These are phyloP conservation scores for Hypoxylon sp. DNA, from an alignment of 2,329 filamentous ascomycete genomes.

Conservation along the genomic window DNA sequence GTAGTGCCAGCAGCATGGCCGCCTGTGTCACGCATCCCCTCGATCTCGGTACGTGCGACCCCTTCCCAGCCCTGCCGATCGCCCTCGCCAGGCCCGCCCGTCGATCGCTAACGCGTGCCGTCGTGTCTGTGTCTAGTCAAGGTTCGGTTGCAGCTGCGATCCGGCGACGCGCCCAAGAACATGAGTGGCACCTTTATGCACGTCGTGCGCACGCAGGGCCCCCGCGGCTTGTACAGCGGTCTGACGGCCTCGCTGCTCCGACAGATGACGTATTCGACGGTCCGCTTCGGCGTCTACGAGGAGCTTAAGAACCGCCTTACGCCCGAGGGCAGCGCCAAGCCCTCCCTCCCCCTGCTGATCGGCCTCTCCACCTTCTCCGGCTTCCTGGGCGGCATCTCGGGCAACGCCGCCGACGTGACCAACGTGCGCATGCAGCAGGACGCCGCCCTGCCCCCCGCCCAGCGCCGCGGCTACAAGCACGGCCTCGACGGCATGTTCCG, in stretches of 20 bases:
- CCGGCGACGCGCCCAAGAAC: constrained; percentile 74
- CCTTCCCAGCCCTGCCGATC: neutral
- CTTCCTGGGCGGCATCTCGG: constrained; percentile 85
- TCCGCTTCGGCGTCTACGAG: constrained; percentile 96
- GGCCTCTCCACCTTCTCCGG: constrained; percentile 85
- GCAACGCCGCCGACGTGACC: constrained; percentile 94
- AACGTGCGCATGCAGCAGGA: constrained; percentile 99
- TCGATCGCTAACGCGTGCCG: constrained; percentile 7
- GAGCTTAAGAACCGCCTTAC: constrained; percentile 80
- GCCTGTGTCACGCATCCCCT: constrained; percentile 92
- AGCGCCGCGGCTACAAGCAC: constrained; percentile 88
- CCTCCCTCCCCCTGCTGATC: constrained; percentile 79
- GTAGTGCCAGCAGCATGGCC: constrained; percentile 90
- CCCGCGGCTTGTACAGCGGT: constrained; percentile 86
- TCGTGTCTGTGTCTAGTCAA: constrained; percentile 56
- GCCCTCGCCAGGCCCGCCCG: neutral
- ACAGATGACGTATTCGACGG: constrained; percentile 95
- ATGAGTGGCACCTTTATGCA: constrained; percentile 89
- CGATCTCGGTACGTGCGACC: constrained; percentile 75
- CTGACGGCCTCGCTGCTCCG: constrained; percentile 92
- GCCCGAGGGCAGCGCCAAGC: constrained; percentile 51
- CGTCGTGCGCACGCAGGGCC: constrained; percentile 77
- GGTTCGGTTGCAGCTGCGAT: constrained; percentile 86
- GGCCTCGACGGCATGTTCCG: constrained; percentile 85
- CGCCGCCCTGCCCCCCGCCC: constrained; percentile 73